Conservation (phyloP, 768 basidiomycete genomes). For the Imleria badia region DNA sequence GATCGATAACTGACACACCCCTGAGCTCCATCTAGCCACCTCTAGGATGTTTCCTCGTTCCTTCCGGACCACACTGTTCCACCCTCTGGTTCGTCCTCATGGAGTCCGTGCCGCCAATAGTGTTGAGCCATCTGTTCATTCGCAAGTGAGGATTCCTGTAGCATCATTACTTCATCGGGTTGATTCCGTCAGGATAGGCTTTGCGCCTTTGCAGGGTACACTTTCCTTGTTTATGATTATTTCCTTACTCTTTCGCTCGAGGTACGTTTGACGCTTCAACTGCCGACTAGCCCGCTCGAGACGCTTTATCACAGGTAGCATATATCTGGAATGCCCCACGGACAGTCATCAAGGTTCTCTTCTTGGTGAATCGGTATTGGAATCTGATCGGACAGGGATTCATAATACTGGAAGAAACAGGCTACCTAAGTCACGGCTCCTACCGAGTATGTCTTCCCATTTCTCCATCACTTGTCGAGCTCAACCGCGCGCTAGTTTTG, state of each 20-base stretch:
- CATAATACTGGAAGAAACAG: constrained; percentile 23
- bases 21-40: background rate
- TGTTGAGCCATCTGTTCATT: constrained; percentile 10
- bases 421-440: constrained; percentile 16
- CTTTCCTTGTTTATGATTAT: constrained; percentile 28
- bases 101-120: background rate
- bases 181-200: constrained; percentile 1
- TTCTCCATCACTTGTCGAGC: background rate
- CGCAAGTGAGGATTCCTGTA: constrained; percentile 17
- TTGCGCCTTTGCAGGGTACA: constrained; percentile 15
- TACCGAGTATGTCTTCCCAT: constrained; percentile 4
- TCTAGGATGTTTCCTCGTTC: background rate
- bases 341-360: constrained; percentile 12
- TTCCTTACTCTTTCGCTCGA: constrained; percentile 28
- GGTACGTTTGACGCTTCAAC: constrained; percentile 7
- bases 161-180: background rate
- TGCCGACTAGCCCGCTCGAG: background rate
- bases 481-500: constrained; percentile 18
- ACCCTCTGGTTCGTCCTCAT: constrained; percentile 2
- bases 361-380: constrained; percentile 18
- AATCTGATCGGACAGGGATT: constrained; percentile 20
- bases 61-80: background rate
- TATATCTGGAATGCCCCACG: constrained; percentile 19
- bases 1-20: background rate
- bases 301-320: constrained; percentile 9